These are phyloP conservation scores for slime mould (Dictyostelium discoideum) DNA, from an alignment of 78 protist species.

Conservation along the genomic window DNA sequence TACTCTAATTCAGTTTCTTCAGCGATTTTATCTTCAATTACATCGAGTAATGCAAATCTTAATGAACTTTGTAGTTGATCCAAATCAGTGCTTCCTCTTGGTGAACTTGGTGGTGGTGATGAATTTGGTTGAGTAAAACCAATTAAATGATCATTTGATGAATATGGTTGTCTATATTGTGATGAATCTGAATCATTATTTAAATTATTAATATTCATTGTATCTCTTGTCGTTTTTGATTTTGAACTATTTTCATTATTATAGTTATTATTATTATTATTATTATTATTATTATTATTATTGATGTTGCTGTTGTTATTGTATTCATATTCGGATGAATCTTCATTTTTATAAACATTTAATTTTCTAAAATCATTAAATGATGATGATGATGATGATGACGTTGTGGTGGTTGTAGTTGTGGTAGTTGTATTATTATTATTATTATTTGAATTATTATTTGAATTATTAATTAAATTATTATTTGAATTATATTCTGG, in stretches of 20 bases:
- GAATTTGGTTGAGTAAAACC: background rate
- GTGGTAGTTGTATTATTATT: background rate
- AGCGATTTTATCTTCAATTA: constrained; percentile 59
- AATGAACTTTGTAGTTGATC: background rate
- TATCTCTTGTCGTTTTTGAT: background rate
- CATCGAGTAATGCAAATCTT: constrained; percentile 56
- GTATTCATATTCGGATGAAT: background rate
- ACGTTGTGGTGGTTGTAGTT: background rate
- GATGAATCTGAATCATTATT: background rate
- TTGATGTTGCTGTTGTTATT: background rate
- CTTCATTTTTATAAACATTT: background rate
- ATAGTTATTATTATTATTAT: background rate
- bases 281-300: background rate
- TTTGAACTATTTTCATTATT: background rate
- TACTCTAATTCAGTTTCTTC: constrained; percentile 67
- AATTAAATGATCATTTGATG: background rate
- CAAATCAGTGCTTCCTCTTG: background rate
- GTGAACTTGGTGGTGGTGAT: background rate
- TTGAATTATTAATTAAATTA: background rate
- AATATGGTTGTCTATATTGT: background rate
- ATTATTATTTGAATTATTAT: background rate
- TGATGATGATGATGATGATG: constrained; percentile 6
- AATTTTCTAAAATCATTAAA: background rate
- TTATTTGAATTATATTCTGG: constrained; percentile 12
- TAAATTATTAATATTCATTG: constrained; percentile 4